Evolutionary conservation across 2,329 filamentous ascomycete species (phyloP), one percentile per base, ranked within the genome.

Genomic region (Neonectria ditissima): DNA sequence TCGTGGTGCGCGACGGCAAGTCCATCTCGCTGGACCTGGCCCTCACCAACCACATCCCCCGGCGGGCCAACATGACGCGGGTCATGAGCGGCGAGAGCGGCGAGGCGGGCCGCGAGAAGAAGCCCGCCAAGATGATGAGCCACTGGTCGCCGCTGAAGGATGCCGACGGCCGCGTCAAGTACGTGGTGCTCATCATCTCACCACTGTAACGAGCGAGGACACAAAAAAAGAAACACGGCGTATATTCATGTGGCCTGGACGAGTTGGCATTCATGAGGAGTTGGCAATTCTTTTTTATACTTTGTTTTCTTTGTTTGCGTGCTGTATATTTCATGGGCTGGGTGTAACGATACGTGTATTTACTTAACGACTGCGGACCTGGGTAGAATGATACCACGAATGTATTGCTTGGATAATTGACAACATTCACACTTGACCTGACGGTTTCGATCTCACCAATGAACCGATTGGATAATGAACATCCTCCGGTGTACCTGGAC

Each of bases 1-100:
- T 73, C 7, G 67, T 82, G 1, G 59, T 78, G 1, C 66, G 70
- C 3, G 78, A 80, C 43, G 79, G 80, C 53, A 76, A 73, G 51
- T 78, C 80, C 22, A 75, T 77, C 32, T 73, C 72, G 10, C 64
- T 78, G 6, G 74, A 77, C 13, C 67, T 77, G 3, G 67, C 72
- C 1, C 66, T 74, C 2, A 66, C 72, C 16, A 74, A 74, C 47
- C 72, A 74, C 20, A 74, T 74, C 37, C 72, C 72, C 8, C 66
- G 70, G 2, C 62, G 72, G 11, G 72, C 72, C 32, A 74, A 73
- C 24, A 66, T 65, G 45, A 52, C 63, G 2, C 71, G 70, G 22
- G 47, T 52, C 2, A 39, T 63, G 47, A 67, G 59, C 26, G 56
- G 65, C 9, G 71, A 71, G 5, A 63, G 53, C 24, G 62, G 39